Conservation (phyloP, 2,329 filamentous ascomycete species). For the Colletotrichum camelliae region DNA sequence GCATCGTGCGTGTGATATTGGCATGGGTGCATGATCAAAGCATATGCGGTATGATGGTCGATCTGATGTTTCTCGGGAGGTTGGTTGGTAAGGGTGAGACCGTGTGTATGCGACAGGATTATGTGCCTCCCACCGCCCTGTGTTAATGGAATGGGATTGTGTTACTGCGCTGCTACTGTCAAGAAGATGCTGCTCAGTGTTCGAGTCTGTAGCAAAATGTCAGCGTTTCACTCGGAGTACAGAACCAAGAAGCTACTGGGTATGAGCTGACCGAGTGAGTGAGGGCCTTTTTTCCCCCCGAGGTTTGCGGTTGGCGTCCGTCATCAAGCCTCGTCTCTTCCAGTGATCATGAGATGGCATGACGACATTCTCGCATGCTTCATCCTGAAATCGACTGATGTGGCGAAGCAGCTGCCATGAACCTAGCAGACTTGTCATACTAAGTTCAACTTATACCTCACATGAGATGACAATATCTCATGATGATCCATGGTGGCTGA, state of each 20-base stretch:
- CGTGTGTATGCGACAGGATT: neutral
- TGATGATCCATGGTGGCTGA: neutral
- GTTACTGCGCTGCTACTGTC: neutral
- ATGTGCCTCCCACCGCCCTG: neutral
- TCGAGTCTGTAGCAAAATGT: neutral
- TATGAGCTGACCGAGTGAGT: neutral
- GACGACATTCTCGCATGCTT: neutral
- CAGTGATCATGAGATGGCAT: neutral
- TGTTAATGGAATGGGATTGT: neutral
- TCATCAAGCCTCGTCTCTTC: neutral
- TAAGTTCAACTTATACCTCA: neutral
- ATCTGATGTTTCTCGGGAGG: neutral
- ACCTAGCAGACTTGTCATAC: neutral
- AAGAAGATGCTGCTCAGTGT: neutral
- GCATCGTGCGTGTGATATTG: constrained; percentile 1
- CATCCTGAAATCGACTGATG: neutral
- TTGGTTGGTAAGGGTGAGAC: neutral
- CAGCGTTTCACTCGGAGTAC: neutral
- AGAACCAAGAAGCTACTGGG: neutral
- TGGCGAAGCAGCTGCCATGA: neutral
- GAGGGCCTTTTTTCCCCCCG: neutral
- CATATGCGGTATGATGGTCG: neutral
- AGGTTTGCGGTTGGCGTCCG: neutral
- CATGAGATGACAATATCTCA: neutral
- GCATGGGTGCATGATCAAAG: neutral